Evolutionary conservation across 2,329 filamentous ascomycete species (phyloP).

Genomic region (Ophiostoma sp.): DNA sequence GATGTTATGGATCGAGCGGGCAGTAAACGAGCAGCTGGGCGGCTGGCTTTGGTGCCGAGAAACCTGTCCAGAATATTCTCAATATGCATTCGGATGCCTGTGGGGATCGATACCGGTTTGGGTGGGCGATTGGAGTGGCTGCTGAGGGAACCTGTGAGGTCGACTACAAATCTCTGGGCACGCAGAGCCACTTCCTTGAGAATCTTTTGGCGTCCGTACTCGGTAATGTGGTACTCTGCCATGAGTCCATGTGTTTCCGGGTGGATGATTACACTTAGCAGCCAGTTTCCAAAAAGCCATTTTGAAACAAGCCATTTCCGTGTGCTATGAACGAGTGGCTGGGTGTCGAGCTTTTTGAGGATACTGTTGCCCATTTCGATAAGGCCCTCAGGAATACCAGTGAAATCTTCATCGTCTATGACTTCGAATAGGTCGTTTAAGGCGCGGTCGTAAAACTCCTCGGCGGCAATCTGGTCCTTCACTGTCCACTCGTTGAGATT

Average conservation of each 20-base stretch:
- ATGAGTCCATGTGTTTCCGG: slow-evolving; percentile 78
- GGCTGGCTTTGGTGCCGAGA: slow-evolving; percentile 47
- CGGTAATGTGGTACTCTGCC: slow-evolving; percentile 85
- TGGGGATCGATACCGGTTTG: slow-evolving; percentile 54
- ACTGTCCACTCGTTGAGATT: slow-evolving; percentile 68
- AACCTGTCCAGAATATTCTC: slow-evolving; percentile 66
- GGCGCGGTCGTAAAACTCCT: slow-evolving; percentile 82
- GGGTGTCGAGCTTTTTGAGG: slow-evolving; percentile 61
- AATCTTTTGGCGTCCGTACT: slow-evolving; percentile 80
- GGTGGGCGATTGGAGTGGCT: slow-evolving; percentile 16
- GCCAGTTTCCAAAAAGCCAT: slow-evolving; percentile 87
- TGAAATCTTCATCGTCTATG: slow-evolving; percentile 76
- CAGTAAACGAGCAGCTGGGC: slow-evolving; percentile 54
- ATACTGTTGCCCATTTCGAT: slow-evolving; percentile 82
- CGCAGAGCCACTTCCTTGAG: slow-evolving; percentile 73
- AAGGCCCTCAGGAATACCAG: slow-evolving; percentile 79
- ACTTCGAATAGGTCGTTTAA: slow-evolving; percentile 78
- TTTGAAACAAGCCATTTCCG: slow-evolving; percentile 80
- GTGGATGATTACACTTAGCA: slow-evolving; percentile 77
- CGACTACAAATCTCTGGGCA: slow-evolving; percentile 72
- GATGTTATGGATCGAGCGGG: slow-evolving; percentile 68
- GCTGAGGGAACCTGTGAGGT: slow-evolving; percentile 48
- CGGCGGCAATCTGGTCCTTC: slow-evolving; percentile 74
- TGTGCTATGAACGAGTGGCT: slow-evolving; percentile 62
- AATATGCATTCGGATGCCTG: slow-evolving; percentile 61